phyloP scores from a whole-genome alignment of 2,329 filamentous ascomycete genomes.

The Cladosporium sp. region DNA sequence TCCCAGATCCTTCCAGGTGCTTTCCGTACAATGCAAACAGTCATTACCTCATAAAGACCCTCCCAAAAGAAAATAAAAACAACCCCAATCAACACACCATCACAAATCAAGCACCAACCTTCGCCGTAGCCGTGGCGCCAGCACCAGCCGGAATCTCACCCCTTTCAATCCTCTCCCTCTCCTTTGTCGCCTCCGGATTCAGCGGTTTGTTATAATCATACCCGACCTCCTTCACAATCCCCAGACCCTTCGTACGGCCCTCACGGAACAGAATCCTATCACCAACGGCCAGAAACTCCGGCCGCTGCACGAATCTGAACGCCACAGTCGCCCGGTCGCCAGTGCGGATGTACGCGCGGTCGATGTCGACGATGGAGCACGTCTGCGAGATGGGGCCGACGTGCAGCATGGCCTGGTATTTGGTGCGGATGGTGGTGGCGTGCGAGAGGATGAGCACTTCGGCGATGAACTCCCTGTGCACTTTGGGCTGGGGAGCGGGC shows the following conservation, averaged over 20 bases:
- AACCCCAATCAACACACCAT: too few relatives aligned
- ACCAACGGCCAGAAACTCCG: conserved; percentile 85
- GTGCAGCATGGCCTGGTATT: conserved; percentile 97
- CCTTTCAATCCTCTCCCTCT: conserved; percentile 14
- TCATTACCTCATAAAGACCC: too few relatives aligned
- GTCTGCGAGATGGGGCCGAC: conserved; percentile 94
- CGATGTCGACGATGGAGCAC: conserved; percentile 95
- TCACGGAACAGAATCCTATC: conserved; percentile 91
- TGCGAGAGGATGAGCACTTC: conserved; percentile 92
- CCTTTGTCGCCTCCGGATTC: conserved; percentile 33
- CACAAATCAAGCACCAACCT: conserved; percentile 6
- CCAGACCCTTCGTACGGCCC: conserved; percentile 89
- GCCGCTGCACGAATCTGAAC: conserved; percentile 89
- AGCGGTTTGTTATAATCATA: conserved; percentile 65
- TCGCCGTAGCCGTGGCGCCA: conserved; percentile 6
- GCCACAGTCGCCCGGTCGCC: conserved; percentile 92
- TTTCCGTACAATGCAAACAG: too few relatives aligned
- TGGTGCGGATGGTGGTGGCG: conserved; percentile 92
- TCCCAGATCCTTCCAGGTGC: too few relatives aligned
- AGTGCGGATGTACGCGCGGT: conserved; percentile 90
- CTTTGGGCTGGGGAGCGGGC: conserved; percentile 44
- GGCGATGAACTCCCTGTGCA: conserved; percentile 52
- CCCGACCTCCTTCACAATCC: conserved; percentile 86
- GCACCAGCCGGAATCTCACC: conserved; percentile 10
- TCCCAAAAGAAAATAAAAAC: too few relatives aligned